Percentiles rank a stretch among this genome's conserved stretches.
phyloP scores from a whole-genome alignment of 352 stramenopile genomes.

The Phytophthora syringae region DNA sequence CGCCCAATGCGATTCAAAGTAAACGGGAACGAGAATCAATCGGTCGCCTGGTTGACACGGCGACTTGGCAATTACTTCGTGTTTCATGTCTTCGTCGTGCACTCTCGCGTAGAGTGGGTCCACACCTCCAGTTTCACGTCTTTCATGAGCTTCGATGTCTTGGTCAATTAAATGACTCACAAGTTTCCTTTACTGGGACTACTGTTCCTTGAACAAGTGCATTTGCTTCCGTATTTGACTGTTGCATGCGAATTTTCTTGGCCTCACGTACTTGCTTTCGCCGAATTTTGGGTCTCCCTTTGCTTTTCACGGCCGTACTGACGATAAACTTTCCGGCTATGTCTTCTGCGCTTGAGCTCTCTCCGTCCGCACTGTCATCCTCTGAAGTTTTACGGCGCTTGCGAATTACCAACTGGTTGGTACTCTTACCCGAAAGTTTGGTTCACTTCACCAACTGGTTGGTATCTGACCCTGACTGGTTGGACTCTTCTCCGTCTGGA shows the following conservation, averaged over 20 bases:
- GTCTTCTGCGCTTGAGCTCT: not conserved
- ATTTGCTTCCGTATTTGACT: too few relatives aligned
- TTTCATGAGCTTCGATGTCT: not conserved
- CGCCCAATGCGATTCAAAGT: not conserved
- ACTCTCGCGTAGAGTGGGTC: not conserved
- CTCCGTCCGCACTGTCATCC: not conserved
- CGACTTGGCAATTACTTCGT: not conserved
- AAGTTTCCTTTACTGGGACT: too few relatives aligned
- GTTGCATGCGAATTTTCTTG: not conserved
- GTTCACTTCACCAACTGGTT: not conserved
- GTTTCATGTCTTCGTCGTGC: not conserved
- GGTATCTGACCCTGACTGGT: not conserved
- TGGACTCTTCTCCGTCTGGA: not conserved
- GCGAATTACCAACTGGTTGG: constrained; percentile 1
- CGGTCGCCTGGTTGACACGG: not conserved
- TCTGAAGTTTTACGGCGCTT: not conserved
- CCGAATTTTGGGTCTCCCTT: too few relatives aligned
- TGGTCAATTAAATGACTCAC: not conserved
- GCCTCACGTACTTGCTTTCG: not conserved
- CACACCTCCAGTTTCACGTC: not conserved
- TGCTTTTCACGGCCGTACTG: too few relatives aligned
- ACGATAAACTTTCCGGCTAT: not conserved
- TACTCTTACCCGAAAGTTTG: not conserved
- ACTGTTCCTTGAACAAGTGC: too few relatives aligned
- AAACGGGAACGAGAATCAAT: not conserved